Conservation (phyloP, 805 yeast species). For the Scheffersomyces stipitis region DNA sequence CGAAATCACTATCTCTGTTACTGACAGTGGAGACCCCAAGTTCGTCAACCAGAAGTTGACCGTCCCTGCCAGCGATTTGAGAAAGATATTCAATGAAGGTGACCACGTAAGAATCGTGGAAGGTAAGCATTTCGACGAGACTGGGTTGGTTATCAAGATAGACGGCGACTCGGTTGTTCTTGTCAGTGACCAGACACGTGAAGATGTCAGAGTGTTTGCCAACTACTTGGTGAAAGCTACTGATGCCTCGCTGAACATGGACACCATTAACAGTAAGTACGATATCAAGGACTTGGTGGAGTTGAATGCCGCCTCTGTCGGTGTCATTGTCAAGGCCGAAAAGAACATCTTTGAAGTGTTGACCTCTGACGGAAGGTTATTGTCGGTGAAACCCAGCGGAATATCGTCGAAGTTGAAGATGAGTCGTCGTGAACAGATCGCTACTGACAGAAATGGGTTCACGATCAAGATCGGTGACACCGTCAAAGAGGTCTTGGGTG, state of each 20-base stretch:
- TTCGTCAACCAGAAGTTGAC: slow-evolving; percentile 64
- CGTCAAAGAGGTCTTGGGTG: slow-evolving; percentile 72
- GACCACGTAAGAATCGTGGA: slow-evolving; percentile 91
- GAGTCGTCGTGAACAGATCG: slow-evolving; percentile 67
- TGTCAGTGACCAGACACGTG: slow-evolving; percentile 82
- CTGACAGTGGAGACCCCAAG: slow-evolving; percentile 56
- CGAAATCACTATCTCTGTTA: slow-evolving; percentile 51
- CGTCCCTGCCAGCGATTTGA: slow-evolving; percentile 75
- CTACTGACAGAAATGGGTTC: slow-evolving; percentile 82
- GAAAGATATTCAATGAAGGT: slow-evolving; percentile 86
- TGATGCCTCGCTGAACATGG: slow-evolving; percentile 62
- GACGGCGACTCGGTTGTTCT: slow-evolving; percentile 85
- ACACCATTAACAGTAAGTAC: slow-evolving; percentile 73
- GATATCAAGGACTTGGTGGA: slow-evolving; percentile 89
- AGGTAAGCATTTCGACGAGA: slow-evolving; percentile 90
- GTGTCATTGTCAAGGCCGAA: slow-evolving; percentile 87
- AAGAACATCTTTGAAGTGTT: slow-evolving; percentile 80
- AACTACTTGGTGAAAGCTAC: slow-evolving; percentile 87
- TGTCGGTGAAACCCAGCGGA: slow-evolving; percentile 74
- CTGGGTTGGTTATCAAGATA: slow-evolving; percentile 87
- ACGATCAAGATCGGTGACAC: slow-evolving; percentile 90
- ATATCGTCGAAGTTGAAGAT: slow-evolving; percentile 74
- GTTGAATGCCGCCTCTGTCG: slow-evolving; percentile 80
- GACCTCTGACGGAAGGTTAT: slow-evolving; percentile 75
- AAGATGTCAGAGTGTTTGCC: slow-evolving; percentile 90